Conservation (phyloP, 2,329 filamentous ascomycete genomes). For the Colletotrichum horii region DNA sequence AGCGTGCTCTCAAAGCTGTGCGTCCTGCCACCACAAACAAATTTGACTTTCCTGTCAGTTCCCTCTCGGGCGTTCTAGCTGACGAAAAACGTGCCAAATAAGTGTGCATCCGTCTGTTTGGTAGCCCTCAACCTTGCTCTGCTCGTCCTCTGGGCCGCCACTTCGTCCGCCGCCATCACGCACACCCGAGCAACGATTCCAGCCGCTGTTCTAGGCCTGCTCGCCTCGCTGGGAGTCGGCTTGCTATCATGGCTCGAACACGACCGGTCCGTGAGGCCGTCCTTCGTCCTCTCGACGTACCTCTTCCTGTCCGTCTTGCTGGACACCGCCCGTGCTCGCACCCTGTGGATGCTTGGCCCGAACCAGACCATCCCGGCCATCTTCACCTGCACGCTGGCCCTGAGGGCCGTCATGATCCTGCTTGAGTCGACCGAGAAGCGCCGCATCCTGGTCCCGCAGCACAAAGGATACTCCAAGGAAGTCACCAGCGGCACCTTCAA, state of each 20-base stretch:
- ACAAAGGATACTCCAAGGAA: constrained; percentile 49
- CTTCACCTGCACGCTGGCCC: constrained; percentile 17
- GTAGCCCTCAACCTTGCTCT: constrained; percentile 6
- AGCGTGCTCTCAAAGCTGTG: constrained; percentile 10
- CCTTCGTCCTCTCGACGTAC: constrained; percentile 20
- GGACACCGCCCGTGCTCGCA: constrained; percentile 23
- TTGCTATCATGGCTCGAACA: constrained; percentile 17
- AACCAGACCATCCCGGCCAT: constrained; percentile 20
- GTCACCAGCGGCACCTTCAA: constrained; percentile 56
- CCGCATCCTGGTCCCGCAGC: constrained; percentile 40
- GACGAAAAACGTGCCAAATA: neutral
- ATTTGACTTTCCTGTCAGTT: neutral
- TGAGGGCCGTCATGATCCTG: constrained; percentile 22
- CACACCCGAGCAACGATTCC: constrained; percentile 10
- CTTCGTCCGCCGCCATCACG: neutral
- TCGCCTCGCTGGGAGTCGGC: neutral
- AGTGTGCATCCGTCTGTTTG: constrained; percentile 1
- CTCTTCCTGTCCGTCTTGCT: constrained; percentile 20
- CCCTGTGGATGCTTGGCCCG: constrained; percentile 17
- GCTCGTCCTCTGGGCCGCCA: constrained; percentile 5
- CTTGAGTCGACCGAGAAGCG: constrained; percentile 34
- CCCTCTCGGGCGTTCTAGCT: neutral
- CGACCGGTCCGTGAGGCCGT: constrained; percentile 19
- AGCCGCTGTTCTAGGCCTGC: neutral
- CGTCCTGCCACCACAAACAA: neutral